phyloP scores from a whole-genome alignment of 371 early-diverging fungal species.

The Mucor racemosus region DNA sequence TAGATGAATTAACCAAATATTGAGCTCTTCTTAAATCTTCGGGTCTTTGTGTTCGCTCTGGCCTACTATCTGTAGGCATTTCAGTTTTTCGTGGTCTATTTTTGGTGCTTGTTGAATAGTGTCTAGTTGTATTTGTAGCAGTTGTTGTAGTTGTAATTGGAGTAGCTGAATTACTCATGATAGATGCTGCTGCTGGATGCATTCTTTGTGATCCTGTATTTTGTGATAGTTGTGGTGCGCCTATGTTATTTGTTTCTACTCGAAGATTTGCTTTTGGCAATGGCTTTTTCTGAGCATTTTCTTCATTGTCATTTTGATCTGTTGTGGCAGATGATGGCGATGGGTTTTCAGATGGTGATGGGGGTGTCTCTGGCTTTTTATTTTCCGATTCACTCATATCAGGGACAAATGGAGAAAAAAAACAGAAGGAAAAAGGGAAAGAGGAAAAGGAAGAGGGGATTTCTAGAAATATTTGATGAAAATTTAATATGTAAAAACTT shows the following conservation, averaged over 20 bases:
- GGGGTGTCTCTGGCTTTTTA: conserved; percentile 2
- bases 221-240: background rate
- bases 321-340: background rate
- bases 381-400: conserved; percentile 8
- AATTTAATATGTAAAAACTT: background rate
- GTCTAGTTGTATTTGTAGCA: background rate
- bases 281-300: background rate
- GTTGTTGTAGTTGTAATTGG: background rate
- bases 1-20: conserved; percentile 8
- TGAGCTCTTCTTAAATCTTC: conserved; percentile 27
- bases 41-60: conserved; percentile 14
- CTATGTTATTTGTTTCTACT: conserved; percentile 6
- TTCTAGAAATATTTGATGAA: background rate
- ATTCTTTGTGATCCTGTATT: conserved; percentile 8
- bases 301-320: background rate
- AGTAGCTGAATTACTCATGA: background rate
- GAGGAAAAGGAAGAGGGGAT: background rate
- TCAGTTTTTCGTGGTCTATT: background rate
- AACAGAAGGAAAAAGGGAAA: background rate
- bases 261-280: conserved; percentile 3
- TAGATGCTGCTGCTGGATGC: background rate
- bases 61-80: conserved; percentile 16
- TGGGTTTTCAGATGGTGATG: background rate
- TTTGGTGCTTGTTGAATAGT: background rate
- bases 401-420: background rate